phyloP scores from a whole-genome alignment of 768 basidiomycete genomes.

The Amanita inopinata region DNA sequence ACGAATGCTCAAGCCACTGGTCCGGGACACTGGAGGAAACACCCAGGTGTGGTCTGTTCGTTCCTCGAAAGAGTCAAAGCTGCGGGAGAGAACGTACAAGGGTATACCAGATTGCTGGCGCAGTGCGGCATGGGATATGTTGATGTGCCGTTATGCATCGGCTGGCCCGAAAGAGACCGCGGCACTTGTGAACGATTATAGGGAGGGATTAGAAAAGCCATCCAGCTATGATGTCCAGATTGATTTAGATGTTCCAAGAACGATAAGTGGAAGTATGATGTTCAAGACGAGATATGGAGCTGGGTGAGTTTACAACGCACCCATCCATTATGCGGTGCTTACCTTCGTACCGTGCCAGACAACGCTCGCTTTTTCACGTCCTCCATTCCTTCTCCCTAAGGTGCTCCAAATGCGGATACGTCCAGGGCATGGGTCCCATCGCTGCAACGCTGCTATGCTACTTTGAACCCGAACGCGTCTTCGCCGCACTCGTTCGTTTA shows the following conservation, averaged over 20 bases:
- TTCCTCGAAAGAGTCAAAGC: constrained; percentile 53
- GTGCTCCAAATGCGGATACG: constrained; percentile 88
- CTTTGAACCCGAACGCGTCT: constrained; percentile 82
- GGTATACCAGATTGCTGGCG: constrained; percentile 97
- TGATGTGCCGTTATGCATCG: constrained; percentile 50
- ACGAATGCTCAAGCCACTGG: constrained; percentile 71
- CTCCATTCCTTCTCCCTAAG: constrained; percentile 83
- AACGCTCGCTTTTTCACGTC: constrained; percentile 92
- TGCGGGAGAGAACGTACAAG: constrained; percentile 77
- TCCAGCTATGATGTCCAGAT: constrained; percentile 94
- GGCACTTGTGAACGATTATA: constrained; percentile 39
- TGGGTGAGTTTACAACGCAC: constrained; percentile 50
- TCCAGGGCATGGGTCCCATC: constrained; percentile 98
- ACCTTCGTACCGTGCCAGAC: constrained; percentile 34
- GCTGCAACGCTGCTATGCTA: constrained; percentile 93
- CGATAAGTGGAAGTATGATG: constrained; percentile 89
- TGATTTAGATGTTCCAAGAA: constrained; percentile 94
- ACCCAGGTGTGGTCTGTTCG: constrained; percentile 63
- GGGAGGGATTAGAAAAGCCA: constrained; percentile 62
- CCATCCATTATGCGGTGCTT: neutral
- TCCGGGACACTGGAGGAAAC: constrained; percentile 72
- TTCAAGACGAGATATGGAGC: constrained; percentile 94
- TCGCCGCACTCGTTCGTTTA: constrained; percentile 75
- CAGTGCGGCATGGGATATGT: constrained; percentile 80
- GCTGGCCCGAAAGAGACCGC: constrained; percentile 35